Evolutionary conservation across 129 eudicot genomes (phyloP).

Genomic region (Flaveria trinervia): DNA sequence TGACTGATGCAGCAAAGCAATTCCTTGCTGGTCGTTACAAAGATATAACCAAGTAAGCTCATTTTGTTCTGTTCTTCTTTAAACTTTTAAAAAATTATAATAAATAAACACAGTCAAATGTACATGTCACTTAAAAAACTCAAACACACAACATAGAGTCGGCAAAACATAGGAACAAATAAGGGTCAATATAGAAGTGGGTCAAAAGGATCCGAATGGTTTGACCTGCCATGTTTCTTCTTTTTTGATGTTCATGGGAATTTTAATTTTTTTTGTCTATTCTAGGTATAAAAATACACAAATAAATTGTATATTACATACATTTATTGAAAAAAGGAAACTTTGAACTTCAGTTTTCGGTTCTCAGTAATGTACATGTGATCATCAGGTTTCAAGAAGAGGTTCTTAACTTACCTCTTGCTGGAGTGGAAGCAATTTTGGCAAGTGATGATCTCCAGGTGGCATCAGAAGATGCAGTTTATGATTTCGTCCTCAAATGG

Average conservation of each 20-base stretch:
- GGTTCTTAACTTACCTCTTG: conserved; percentile 66
- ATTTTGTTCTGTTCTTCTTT: neutral
- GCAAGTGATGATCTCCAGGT: conserved; percentile 77
- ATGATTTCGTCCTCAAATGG: conserved; percentile 77
- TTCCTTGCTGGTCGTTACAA: conserved; percentile 72
- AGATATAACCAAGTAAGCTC: conserved; percentile 68
- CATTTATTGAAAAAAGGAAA: neutral
- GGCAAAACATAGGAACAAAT: neutral
- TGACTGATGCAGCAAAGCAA: conserved; percentile 74
- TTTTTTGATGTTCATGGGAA: neutral
- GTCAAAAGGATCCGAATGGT: neutral
- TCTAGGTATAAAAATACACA: neutral
- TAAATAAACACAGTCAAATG: neutral
- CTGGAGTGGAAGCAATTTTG: conserved; percentile 73
- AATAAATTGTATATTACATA: neutral
- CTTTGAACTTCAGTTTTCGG: neutral
- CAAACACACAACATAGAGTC: neutral
- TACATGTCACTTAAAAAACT: neutral
- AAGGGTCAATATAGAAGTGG: neutral
- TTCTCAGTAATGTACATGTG: neutral
- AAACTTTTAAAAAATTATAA: neutral
- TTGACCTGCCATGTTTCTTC: neutral
- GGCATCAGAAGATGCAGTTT: conserved; percentile 87
- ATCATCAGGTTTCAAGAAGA: conserved; percentile 68
- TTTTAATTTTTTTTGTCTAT: neutral